Evolutionary conservation across 225 moss, liverwort and hornwort species (phyloP), one percentile per base, ranked within the genome.

Genomic region (Physcomitrellopsis africana): DNA sequence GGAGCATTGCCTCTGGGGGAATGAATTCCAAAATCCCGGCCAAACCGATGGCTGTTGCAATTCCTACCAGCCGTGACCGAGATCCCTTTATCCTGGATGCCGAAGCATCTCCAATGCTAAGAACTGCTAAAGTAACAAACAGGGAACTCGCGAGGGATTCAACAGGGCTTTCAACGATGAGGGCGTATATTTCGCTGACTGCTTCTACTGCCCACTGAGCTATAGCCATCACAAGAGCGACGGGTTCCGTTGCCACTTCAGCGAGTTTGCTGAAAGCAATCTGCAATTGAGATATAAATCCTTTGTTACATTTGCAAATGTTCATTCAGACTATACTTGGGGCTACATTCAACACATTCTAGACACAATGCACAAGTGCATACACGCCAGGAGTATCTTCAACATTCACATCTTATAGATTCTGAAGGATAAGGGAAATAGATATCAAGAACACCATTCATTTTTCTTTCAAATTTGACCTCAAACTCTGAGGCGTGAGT

Each of bases 61-160:
- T 16, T 42, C 79, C 83, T 24, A 83, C 81, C 54, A 76, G 51
- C 18, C 45, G 78, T 9, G 80, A 72, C 23, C 80, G 77, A 43
- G 83, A 81, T 10, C 86, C 86, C 37, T 48, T 65, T 7, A 77
- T 68, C 43, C 51, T 62, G 20, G 68, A 51, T 11, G 81, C 19
- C 1, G 86, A 53, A 27, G 81, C 89, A 43, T 89, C 89, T 67
- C 89, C 85, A 17, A 89, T 68, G 72, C 74, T 79, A 10, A 89
- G 79, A 26, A 89, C 81, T 23, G 83, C 89, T 11, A 86, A 61
- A 61, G 86, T 67, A 24, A 89, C 79, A 26, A 86, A 12, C 44
- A 86, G 67, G 53, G 79, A 43, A 9, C 15, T 68, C 0, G 76
- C 15, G 51, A 89, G 83, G 16, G 83, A 48, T 19, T 13, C 62